Conservation (phyloP, 805 yeast genomes). For the Saturnispora sanitii region DNA sequence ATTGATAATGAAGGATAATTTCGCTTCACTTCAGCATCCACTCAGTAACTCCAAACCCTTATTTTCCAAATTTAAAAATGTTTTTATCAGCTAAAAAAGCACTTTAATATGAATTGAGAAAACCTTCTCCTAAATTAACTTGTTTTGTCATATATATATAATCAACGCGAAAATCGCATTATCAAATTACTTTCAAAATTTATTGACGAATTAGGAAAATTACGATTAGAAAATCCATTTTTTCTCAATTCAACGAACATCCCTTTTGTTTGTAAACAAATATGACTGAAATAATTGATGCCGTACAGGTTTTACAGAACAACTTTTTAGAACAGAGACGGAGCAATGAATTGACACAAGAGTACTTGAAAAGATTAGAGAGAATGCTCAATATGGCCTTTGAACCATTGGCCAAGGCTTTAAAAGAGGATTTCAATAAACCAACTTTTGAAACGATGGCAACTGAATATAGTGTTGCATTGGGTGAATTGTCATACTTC, state of each 20-base stretch:
- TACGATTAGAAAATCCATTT: too few relatives aligned
- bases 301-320: neutral
- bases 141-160: too few relatives aligned
- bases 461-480: constrained; percentile 43
- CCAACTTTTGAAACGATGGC: constrained; percentile 50
- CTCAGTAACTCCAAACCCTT: too few relatives aligned
- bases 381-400: constrained; percentile 4
- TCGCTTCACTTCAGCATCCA: too few relatives aligned
- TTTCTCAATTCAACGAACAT: neutral
- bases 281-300: constrained; percentile 1
- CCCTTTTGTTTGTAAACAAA: neutral
- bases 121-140: too few relatives aligned
- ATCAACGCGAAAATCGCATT: too few relatives aligned
- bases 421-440: constrained; percentile 59
- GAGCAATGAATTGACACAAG: constrained; percentile 1
- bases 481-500: constrained; percentile 48
- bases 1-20: too few relatives aligned
- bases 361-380: constrained; percentile 2
- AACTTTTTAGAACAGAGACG: constrained; percentile 1
- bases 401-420: constrained; percentile 45
- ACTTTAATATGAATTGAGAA: too few relatives aligned
- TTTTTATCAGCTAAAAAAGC: too few relatives aligned
- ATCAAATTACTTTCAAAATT: too few relatives aligned
- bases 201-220: neutral
- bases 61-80: too few relatives aligned